Percentiles rank a stretch among this genome's conserved stretches.
These are phyloP conservation scores for Pseudopithomyces chartarum DNA, from an alignment of 2,329 filamentous ascomycete species.

Conservation along the genomic window DNA sequence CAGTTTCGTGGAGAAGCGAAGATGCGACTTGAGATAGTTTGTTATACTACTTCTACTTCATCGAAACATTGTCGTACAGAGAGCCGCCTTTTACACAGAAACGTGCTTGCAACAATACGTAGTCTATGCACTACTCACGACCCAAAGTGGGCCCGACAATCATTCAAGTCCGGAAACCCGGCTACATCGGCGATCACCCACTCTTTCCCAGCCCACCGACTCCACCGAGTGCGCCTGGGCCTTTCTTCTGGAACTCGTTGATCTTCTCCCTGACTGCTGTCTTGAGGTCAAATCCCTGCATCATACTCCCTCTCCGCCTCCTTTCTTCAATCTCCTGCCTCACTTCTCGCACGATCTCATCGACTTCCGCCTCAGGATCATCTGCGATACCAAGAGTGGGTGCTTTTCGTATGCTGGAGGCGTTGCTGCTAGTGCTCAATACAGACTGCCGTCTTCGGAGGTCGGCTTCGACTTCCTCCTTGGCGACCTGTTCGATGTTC, in stretches of 20 bases:
- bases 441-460: constrained; percentile 38
- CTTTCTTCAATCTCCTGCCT: constrained; percentile 71
- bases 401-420: constrained; percentile 52
- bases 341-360: constrained; percentile 78
- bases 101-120: too few species aligned
- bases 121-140: too few species aligned
- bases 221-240: background rate
- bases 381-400: constrained; percentile 79
- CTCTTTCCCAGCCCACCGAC: background rate
- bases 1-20: too few species aligned
- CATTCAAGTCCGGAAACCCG: too few species aligned
- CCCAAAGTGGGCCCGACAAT: background rate
- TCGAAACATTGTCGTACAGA: too few species aligned
- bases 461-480: constrained; percentile 18
- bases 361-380: constrained; percentile 75
- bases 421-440: constrained; percentile 63
- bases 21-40: too few species aligned
- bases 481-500: constrained; percentile 36
- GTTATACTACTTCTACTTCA: too few species aligned
- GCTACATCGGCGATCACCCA: background rate
- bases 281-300: constrained; percentile 43
- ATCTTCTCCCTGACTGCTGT: constrained; percentile 44
- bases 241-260: constrained; percentile 31
- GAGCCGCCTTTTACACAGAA: too few species aligned
- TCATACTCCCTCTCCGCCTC: constrained; percentile 49